Percentiles rank a stretch among this genome's conserved stretches.
Conservation (phyloP, 768 basidiomycete species). For the Pleurotus tuber-regium region DNA sequence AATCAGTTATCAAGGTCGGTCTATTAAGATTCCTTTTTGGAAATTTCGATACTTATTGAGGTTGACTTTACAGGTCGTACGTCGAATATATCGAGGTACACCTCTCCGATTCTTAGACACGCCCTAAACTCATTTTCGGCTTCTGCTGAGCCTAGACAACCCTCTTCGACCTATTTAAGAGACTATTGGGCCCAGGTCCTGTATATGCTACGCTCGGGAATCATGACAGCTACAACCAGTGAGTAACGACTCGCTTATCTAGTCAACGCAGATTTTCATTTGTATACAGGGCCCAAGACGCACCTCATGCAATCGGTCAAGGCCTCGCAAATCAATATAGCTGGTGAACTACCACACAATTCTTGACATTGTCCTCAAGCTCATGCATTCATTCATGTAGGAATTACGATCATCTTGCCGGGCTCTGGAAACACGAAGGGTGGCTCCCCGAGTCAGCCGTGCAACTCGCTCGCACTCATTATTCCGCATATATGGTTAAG, state of each 20-base stretch:
- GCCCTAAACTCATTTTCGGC: no score
- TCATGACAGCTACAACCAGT: constrained; percentile 74
- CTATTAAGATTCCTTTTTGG: background rate
- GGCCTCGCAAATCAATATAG: constrained; percentile 57
- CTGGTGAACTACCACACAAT: constrained; percentile 41
- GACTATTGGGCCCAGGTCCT: constrained; percentile 61
- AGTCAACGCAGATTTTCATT: no score
- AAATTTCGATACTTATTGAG: background rate
- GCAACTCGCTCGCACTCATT: constrained; percentile 60
- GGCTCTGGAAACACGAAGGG: constrained; percentile 65
- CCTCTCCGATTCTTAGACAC: no score
- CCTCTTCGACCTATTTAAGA: constrained; percentile 65
- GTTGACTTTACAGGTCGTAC: constrained; percentile 41
- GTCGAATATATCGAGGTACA: constrained; percentile 61
- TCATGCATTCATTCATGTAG: no score
- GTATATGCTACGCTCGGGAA: constrained; percentile 76
- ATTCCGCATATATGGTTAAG: constrained; percentile 69
- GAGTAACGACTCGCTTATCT: constrained; percentile 17
- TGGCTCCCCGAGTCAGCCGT: constrained; percentile 65
- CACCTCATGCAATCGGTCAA: constrained; percentile 56
- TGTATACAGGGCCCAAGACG: constrained; percentile 57
- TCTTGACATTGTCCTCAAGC: no score
- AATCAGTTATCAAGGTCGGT: constrained; percentile 59
- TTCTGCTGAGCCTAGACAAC: constrained; percentile 59
- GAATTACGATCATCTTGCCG: constrained; percentile 76